These are phyloP conservation scores for Coemansia sp. DNA, from an alignment of 192 early-diverging fungal species.

Conservation along the genomic window DNA sequence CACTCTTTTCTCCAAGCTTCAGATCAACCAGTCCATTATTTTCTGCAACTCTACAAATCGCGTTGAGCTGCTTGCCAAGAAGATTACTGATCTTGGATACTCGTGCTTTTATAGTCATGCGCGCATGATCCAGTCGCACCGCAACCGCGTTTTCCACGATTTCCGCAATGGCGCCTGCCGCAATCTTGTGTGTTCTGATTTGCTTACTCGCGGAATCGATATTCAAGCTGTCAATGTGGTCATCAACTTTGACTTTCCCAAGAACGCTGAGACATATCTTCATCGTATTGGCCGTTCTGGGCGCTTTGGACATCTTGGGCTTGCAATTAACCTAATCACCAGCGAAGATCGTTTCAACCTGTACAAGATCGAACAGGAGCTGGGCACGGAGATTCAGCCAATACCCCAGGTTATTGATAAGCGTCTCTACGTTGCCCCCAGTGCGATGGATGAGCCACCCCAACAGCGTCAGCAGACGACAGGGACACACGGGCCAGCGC, in stretches of 20 bases:
- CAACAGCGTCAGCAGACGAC: slow-evolving; percentile 56
- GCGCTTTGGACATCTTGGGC: slow-evolving; percentile 91
- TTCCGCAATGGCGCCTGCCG: slow-evolving; percentile 97
- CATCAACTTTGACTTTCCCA: slow-evolving; percentile 99
- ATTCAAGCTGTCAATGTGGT: slow-evolving; percentile 99
- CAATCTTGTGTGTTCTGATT: slow-evolving; percentile 96
- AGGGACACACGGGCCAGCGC: slow-evolving; percentile 28
- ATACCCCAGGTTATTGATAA: slow-evolving; percentile 98
- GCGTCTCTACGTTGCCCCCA: slow-evolving; percentile 80
- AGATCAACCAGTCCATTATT: slow-evolving; percentile 99
- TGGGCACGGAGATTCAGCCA: slow-evolving; percentile 97
- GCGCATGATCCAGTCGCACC: slow-evolving; percentile 96
- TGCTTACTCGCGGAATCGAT: slow-evolving; percentile 97
- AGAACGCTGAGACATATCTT: slow-evolving; percentile 98
- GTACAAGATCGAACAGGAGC: slow-evolving; percentile 97
- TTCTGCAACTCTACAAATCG: slow-evolving; percentile 99
- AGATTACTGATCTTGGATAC: slow-evolving; percentile 99
- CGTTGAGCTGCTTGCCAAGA: slow-evolving; percentile 97
- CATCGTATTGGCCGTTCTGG: slow-evolving; percentile 98
- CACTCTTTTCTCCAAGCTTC: slow-evolving; percentile 95
- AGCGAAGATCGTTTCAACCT: slow-evolving; percentile 97
- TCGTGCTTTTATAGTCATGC: slow-evolving; percentile 99
- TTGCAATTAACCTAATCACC: slow-evolving; percentile 98
- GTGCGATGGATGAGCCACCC: slow-evolving; percentile 65
- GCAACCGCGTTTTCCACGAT: slow-evolving; percentile 99